Evolutionary conservation across 352 stramenopile species (phyloP), one percentile per base, ranked within the genome.

Genomic region (Nothophytophthora sp.): DNA sequence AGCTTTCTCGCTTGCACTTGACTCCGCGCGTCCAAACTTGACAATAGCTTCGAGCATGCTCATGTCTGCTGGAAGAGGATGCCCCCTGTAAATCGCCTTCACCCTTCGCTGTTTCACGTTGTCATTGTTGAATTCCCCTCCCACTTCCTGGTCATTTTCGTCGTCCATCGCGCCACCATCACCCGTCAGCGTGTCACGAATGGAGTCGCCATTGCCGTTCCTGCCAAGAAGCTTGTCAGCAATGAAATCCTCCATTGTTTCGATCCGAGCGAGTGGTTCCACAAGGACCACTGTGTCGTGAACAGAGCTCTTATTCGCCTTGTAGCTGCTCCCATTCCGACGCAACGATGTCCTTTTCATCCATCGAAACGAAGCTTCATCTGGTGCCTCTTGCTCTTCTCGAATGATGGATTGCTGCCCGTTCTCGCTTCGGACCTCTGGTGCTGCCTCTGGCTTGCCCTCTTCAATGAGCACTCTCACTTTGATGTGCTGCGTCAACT

Each of bases 181-280:
- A 2, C 45, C 45, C 36, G 62, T 34, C 12, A 81, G 50, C 3
- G 67, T 60, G 20, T 75, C 66, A 15, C 81, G 38, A 9, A 69
- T 72, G 4, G 62, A 72, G 18, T 62, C 43, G 24, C 32, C 46
- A 8, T 28, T 56, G 1, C 53, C 46, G 11, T 48, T 46, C 2
- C 59, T 54, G 3, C 76, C 78, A 56, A 88, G 86, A 4, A 90
- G 40, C 40, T 87, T 83, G 33, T 88, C 81, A 7, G 53, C 49
- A 9, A 92, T 86, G 50, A 90, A 92, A 27, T 85, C 76, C 39
- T 92, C 78, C 41, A 92, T 88, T 24, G 81, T 90, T 37, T 88
- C 78, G 29, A 92, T 81, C 12, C 81, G 65, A 16, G 81, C 81
- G 25, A 92, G 69, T 12, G 81, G 81, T 28, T 92, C 81, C 9